Evolutionary conservation across 2,329 filamentous ascomycete species (phyloP), one percentile per base, ranked within the genome.

Genomic region (Exophiala calicioides): DNA sequence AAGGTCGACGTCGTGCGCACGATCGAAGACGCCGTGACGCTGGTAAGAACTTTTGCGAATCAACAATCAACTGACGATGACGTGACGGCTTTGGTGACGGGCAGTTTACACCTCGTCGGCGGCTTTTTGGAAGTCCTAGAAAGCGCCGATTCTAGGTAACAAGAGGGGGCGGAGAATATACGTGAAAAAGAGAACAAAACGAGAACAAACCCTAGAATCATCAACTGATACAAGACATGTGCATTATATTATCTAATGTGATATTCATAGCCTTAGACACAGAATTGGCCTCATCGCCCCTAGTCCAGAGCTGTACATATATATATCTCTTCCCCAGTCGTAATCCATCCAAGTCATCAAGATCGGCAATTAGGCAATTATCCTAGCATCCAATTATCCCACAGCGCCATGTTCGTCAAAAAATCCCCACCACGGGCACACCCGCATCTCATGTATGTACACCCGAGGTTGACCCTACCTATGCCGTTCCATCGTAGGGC

Each of bases 51-150:
- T 12, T 59, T 76, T 4, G 67, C 73, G 56, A 21, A 64, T 66
- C 60, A 49, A n/a, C 2, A 4, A 15, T 15, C n/a, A 7, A 15
- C 7, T 12, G 59, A 62, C n/a, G 58, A 65, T 18, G 74, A 74
- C 38, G 73, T 81, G 12, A 79, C 82, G 63, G 80, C 84, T 0
- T 69, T 95, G 44, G 83, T 88, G 7, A 95, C 90, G 10, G 90
- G 90, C 2, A 94, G 88, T 64, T 69, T 95, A 61, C 86, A 95
- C 72, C 75, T 95, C 29, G 88, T 90, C 1, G 89, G 90, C 5
- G 87, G 86, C 8, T 73, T 90, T 34, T 71, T 95, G 41, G 84
- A 86, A 64, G 82, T 86, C 1, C 66, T 94, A 48, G 88, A 86
- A 24, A 50, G 33, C n/a, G 31, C 43, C 21, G 15, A 29, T 3